Percentiles rank a stretch among this genome's conserved stretches.
Conservation (phyloP, 352 stramenopile genomes). For the Stramenopiles sp. region DNA sequence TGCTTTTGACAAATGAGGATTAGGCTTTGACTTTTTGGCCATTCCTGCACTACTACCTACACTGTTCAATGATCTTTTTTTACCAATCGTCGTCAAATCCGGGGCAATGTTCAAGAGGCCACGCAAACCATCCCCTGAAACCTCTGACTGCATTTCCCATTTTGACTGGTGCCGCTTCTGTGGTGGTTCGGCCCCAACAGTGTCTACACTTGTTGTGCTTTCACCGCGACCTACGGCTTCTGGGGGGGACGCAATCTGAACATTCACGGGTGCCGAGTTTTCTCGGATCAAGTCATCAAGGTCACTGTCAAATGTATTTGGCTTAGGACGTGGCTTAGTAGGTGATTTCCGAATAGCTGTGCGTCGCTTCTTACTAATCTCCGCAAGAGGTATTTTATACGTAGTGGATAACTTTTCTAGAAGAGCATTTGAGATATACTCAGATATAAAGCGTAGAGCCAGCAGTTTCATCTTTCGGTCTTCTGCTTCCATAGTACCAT, state of each 20-base stretch:
- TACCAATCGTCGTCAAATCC: not conserved
- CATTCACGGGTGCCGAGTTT: not conserved
- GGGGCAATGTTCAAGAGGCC: not conserved
- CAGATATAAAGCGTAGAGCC: not conserved
- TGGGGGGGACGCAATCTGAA: not conserved
- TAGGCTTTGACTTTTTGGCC: not conserved
- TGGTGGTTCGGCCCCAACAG: not conserved
- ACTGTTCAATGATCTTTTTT: not conserved
- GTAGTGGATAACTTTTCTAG: not conserved
- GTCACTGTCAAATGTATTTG: not conserved
- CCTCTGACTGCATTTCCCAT: not conserved
- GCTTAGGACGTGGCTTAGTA: not conserved
- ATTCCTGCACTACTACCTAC: not conserved
- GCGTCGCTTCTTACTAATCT: not conserved
- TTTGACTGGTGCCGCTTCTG: not conserved
- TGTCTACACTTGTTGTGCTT: not conserved
- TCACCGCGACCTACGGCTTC: not conserved
- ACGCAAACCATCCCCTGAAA: not conserved
- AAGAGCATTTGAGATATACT: not conserved
- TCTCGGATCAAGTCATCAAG: not conserved
- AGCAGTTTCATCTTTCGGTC: not conserved
- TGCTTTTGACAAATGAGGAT: not conserved
- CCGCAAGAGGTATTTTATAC: not conserved
- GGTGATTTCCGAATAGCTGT: not conserved
- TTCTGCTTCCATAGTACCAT: not conserved